These are phyloP conservation scores for Flueggea neowawraea DNA, from an alignment of 441 rosid genomes.

Conservation along the genomic window DNA sequence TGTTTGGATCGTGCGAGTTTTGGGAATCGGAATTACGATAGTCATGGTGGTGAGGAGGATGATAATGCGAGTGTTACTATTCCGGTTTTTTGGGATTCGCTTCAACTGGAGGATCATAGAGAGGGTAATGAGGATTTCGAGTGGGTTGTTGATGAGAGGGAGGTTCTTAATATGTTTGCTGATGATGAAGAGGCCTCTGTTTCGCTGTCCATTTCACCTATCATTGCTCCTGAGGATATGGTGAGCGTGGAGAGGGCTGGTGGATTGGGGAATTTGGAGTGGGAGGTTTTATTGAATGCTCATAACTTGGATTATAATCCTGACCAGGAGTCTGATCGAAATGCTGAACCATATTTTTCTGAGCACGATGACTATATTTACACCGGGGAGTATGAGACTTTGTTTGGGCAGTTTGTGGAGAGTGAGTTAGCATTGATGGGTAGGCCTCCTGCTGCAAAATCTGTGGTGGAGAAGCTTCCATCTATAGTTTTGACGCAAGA, in stretches of 20 bases:
- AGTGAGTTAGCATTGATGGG: conserved; percentile 44
- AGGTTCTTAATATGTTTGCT: conserved; percentile 50
- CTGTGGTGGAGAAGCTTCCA: conserved; percentile 60
- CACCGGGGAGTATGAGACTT: conserved; percentile 57
- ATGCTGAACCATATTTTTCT: conserved; percentile 42
- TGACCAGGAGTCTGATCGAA: conserved; percentile 28
- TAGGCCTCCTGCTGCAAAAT: conserved; percentile 66
- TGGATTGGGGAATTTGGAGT: conserved; percentile 49
- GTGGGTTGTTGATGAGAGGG: conserved; percentile 89
- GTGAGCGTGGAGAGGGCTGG: conserved; percentile 40
- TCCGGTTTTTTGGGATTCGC: conserved; percentile 70
- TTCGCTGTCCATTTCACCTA: conserved; percentile 45
- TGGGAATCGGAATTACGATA: too few relatives aligned
- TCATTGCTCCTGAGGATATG: conserved; percentile 43
- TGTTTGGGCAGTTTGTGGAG: conserved; percentile 72
- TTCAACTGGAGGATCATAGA: conserved; percentile 56
- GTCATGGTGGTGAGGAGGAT: conserved; percentile 15
- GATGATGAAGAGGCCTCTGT: conserved; percentile 48
- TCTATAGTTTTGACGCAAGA: conserved; percentile 45
- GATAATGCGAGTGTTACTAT: conserved; percentile 45
- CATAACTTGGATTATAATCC: conserved; percentile 49
- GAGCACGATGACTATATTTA: conserved; percentile 49
- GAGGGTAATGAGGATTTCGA: conserved; percentile 73
- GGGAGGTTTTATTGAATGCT: conserved; percentile 76
- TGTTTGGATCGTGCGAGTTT: not conserved